Evolutionary conservation across 1,139 yeast species (phyloP), one percentile per base, ranked within the genome.

Genomic region (Yamadazyma oceani): DNA sequence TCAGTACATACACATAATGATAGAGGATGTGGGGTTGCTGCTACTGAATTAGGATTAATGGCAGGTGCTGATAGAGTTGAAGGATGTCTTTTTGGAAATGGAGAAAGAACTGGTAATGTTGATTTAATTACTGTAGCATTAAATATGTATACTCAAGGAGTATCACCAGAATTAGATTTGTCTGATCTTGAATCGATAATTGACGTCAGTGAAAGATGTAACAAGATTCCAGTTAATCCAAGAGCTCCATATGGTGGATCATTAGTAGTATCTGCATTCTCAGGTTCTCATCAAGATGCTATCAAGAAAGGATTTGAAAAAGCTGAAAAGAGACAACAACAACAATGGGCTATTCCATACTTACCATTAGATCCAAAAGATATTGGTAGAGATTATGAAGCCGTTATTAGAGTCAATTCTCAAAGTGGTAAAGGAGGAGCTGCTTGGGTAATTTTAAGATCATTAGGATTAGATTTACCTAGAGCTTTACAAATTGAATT

Each of bases 391-490:
- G 90, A 87, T 40, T 92, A 92, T 66, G 97, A 92, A 69, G 97
- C 97, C 32, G 95, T 92, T 48, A 92, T 92, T 57, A 81, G 98
- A 64, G 97, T 92, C 64, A 92, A 92, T 71, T 89, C 97, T 9
- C 97, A 92, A 71, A 85, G 95, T 19, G 98, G 98, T 57, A 92
- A 92, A 69, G 97, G 97, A 58, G 97, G 97, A 59, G 95, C 97
- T 21, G 95, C 97, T 22, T 92, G 97, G 97, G 85, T 92, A 49
- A 85, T 92, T 55, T 76, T 89, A 54, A 80, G 95, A 57, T 78
- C 85, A 46, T 73, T 92, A 58, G 97, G 90, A 49, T 76, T 92
- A 45, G 97, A 92, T 56, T 75, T 92, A 52, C 98, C 98, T 45
- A 82, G 97, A 63, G 84, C 82, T 38, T 71, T 92, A 59, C 98